Evolutionary conservation across 2,329 filamentous ascomycete genomes (phyloP).

Genomic region (Drechslera avenae): DNA sequence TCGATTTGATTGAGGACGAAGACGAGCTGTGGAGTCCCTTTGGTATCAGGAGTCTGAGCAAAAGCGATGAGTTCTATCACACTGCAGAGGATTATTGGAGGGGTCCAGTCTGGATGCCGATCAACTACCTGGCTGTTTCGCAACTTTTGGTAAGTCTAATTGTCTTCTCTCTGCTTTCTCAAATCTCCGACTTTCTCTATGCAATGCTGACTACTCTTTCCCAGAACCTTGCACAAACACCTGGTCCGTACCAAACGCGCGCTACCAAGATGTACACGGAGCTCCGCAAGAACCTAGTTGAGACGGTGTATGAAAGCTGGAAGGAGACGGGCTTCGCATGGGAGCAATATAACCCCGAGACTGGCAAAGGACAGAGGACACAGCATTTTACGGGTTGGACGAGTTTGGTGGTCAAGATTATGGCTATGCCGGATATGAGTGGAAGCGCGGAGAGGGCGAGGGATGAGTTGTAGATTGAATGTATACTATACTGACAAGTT

Average conservation of each 20-base stretch:
- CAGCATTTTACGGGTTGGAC: constrained; percentile 99
- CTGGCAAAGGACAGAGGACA: constrained; percentile 88
- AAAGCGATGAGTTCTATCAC: constrained; percentile 79
- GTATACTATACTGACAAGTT: too few species aligned
- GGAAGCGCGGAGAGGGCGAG: constrained; percentile 20
- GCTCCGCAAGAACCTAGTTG: constrained; percentile 81
- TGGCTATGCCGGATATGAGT: constrained; percentile 81
- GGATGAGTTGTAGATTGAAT: constrained; percentile 37
- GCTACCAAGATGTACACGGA: constrained; percentile 76
- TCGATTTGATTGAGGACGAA: constrained; percentile 79
- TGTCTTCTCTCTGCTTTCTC: neutral
- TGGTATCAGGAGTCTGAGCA: constrained; percentile 89
- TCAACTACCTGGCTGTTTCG: constrained; percentile 87
- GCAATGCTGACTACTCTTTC: neutral
- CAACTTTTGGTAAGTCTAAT: constrained; percentile 65
- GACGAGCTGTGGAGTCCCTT: constrained; percentile 87
- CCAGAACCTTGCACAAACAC: constrained; percentile 67
- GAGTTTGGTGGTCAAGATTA: constrained; percentile 96
- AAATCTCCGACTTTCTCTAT: neutral
- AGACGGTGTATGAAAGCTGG: constrained; percentile 89
- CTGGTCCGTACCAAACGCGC: constrained; percentile 70
- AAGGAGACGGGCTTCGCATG: constrained; percentile 91
- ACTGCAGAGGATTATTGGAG: constrained; percentile 98
- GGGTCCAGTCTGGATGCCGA: constrained; percentile 93
- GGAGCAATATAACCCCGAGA: constrained; percentile 98